Evolutionary conservation across 2,329 filamentous ascomycete species (phyloP), one percentile per base, ranked within the genome.

Genomic region (Curvularia lunata): DNA sequence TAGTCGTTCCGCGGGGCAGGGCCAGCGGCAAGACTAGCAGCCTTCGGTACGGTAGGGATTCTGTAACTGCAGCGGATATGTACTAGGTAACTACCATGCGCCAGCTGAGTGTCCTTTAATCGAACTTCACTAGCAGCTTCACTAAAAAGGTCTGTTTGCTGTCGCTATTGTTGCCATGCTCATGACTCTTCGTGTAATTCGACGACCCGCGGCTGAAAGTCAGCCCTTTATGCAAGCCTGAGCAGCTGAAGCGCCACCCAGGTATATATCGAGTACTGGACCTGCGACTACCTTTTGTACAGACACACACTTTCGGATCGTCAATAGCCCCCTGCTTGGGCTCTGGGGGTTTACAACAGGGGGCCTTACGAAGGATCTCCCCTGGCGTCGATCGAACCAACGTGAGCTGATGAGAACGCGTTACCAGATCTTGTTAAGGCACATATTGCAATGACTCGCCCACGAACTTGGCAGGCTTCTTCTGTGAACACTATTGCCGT

Each of bases 1-100:
- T 59, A 59, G 40, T 48, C 28, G 52, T 51, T 27, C 49, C 47
- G 62, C 58, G 65, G 64, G 63, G 60, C 62, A 59, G 40, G 43
- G 9, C 8, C 28, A 12, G 58, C 41, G 52, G 46, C 48, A 48
- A 43, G 54, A 48, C 52, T 40, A 32, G 28, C 5, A 28, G 16
- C 25, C 25, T 27, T 32, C 10, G 10, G 9, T 12, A 27, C 25
- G 32, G 30, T 21, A 48, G 52, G 40, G 34, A 43, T 42, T 55
- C 56, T 49, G 54, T 30, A 28, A 60, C 43, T 23, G 51, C 43
- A 28, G 32, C 43, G 28, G 43, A 21, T 53, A 47, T 52, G 30
- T 37, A 16, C 43, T 48, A 52, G 56, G 45, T 58, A 52, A 55
- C 56, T 52, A 46, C 37, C 42, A 46, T 34, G 34, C 21, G 49